Conservation (phyloP, 2,329 filamentous ascomycete species). For the Exophiala spinifera region DNA sequence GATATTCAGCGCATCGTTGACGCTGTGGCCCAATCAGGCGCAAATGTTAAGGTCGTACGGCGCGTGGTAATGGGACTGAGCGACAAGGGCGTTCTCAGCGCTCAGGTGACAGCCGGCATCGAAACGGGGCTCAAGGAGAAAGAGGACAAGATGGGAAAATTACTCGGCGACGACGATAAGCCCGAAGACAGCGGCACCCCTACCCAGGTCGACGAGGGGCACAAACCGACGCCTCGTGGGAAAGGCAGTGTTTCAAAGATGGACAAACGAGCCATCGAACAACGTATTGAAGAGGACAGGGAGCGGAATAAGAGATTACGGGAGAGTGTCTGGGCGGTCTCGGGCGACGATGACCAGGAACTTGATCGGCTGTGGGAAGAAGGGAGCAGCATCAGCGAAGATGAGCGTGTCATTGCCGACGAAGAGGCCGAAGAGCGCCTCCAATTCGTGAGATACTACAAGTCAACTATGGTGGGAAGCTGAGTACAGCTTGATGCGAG, state of each 20-base stretch:
- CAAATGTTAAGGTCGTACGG: constrained; percentile 89
- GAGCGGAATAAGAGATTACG: constrained; percentile 89
- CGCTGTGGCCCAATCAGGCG: constrained; percentile 81
- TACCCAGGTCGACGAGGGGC: constrained; percentile 28
- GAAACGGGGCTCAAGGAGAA: constrained; percentile 79
- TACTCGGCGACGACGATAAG: constrained; percentile 46
- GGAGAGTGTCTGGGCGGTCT: constrained; percentile 91
- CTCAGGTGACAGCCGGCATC: constrained; percentile 72
- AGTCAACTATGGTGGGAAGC: constrained; percentile 2
- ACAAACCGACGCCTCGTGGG: constrained; percentile 27
- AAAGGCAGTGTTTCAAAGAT: constrained; percentile 49
- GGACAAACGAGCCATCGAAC: constrained; percentile 87
- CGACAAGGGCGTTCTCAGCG: constrained; percentile 68
- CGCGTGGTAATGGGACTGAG: constrained; percentile 72
- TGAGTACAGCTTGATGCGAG: neutral
- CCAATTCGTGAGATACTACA: constrained; percentile 32
- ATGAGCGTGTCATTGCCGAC: constrained; percentile 72
- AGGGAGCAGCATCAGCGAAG: constrained; percentile 78
- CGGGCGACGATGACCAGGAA: constrained; percentile 64
- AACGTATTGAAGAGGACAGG: constrained; percentile 93
- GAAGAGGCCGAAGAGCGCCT: constrained; percentile 67
- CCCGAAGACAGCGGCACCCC: constrained; percentile 28
- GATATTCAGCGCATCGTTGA: constrained; percentile 91
- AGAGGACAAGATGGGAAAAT: constrained; percentile 62
- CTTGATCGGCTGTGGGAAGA: constrained; percentile 83